A percentile compares a stretch with the other conserved stretches of the same genome.
Conservation (phyloP, 768 basidiomycete species). For the Tylopilus felleus region DNA sequence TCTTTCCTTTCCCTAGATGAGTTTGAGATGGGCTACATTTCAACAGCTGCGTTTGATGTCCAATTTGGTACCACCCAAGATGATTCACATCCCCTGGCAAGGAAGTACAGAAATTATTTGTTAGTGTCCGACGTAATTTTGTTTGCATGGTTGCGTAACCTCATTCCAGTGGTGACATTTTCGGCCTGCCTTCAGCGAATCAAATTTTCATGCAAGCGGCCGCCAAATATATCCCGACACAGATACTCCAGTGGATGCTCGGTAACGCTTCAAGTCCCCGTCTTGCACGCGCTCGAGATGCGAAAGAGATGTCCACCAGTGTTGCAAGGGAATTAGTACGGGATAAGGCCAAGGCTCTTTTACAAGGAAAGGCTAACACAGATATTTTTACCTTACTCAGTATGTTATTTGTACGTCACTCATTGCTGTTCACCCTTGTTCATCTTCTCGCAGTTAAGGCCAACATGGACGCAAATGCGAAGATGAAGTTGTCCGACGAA, state of each 20-base stretch:
- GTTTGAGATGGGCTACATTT: background rate
- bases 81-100: conserved; percentile 1
- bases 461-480: conserved; percentile 20
- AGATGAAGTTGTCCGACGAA: conserved; percentile 13
- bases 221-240: conserved; percentile 2
- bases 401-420: conserved; percentile 13
- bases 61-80: conserved; percentile 2
- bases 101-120: conserved; percentile 6
- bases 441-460: conserved; percentile 13
- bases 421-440: background rate
- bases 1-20: background rate
- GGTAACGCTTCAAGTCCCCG: background rate
- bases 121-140: background rate
- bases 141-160: background rate
- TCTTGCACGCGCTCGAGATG: background rate
- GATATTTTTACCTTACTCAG: conserved; percentile 36
- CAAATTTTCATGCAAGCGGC: conserved; percentile 10
- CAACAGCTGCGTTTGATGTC: conserved; percentile 44
- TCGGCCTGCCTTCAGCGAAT: conserved; percentile 5
- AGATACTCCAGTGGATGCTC: background rate
- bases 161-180: conserved; percentile 2
- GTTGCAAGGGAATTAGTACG: conserved; percentile 2
- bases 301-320: background rate
- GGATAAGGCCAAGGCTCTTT: conserved; percentile 7
- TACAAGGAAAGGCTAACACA: conserved; percentile 8